A percentile compares a stretch with the other conserved stretches of the same genome.
phyloP scores from a whole-genome alignment of 805 yeast species.

The Maudiozyma serrabonitensis region DNA sequence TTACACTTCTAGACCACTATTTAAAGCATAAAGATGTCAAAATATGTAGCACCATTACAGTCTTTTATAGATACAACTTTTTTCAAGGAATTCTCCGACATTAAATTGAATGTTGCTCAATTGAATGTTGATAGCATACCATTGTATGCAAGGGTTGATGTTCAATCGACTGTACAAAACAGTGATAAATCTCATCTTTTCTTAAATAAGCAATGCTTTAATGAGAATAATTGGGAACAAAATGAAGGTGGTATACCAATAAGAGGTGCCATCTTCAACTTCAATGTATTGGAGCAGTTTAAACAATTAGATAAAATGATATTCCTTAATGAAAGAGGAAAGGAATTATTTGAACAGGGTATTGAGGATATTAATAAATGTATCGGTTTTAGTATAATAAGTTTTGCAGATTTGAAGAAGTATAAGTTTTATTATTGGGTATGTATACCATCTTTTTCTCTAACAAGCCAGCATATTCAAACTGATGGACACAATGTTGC shows the following conservation, averaged over 20 bases:
- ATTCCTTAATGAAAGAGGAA: constrained; percentile 39
- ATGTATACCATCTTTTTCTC: constrained; percentile 56
- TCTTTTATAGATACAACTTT: constrained; percentile 83
- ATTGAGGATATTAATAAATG: constrained; percentile 23
- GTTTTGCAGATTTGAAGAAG: constrained; percentile 84
- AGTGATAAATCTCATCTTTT: constrained; percentile 15
- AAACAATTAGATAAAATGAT: constrained; percentile 54
- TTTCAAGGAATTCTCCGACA: constrained; percentile 61
- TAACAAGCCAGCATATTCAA: constrained; percentile 6
- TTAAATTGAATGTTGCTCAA: constrained; percentile 66
- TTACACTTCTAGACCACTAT: neutral
- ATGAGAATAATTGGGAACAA: neutral
- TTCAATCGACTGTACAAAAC: constrained; percentile 6
- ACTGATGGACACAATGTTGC: neutral
- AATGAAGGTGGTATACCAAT: constrained; percentile 9
- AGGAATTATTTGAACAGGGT: constrained; percentile 19
- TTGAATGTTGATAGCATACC: constrained; percentile 31
- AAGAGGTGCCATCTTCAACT: constrained; percentile 42
- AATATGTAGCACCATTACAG: constrained; percentile 37
- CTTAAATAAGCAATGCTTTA: constrained; percentile 29
- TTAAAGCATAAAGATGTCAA: constrained; percentile 7
- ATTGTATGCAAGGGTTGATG: constrained; percentile 23
- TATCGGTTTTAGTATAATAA: constrained; percentile 39
- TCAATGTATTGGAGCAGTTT: constrained; percentile 82
- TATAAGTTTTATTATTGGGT: constrained; percentile 87